A percentile compares a stretch with the other conserved stretches of the same genome.
These are phyloP conservation scores for Cladosporium oxysporum DNA, from an alignment of 2,329 filamentous ascomycete genomes.

Conservation along the genomic window DNA sequence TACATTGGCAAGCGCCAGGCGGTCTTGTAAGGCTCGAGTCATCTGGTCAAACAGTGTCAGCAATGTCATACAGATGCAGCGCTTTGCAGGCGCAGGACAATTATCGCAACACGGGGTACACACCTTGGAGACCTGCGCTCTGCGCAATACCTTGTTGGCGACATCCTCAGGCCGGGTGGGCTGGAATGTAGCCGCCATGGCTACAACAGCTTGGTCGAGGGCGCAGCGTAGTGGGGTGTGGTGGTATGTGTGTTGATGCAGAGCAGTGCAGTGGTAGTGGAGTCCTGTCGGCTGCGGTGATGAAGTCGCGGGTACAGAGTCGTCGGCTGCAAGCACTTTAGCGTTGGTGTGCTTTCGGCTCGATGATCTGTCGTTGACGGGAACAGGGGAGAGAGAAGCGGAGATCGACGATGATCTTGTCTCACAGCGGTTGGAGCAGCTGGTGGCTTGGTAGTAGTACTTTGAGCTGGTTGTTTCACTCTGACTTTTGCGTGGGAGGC, in stretches of 20 bases:
- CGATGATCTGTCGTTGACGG: conserved; percentile 1
- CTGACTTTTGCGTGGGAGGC: neutral
- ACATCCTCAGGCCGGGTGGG: conserved; percentile 37
- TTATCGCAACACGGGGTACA: conserved; percentile 19
- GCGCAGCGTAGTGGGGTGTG: neutral
- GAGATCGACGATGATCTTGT: neutral
- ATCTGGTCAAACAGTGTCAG: conserved; percentile 61
- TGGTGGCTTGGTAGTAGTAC: neutral
- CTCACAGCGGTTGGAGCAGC: neutral
- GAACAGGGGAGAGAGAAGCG: neutral
- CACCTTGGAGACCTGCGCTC: conserved; percentile 44
- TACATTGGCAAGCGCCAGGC: conserved; percentile 92
- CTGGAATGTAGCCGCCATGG: conserved; percentile 33
- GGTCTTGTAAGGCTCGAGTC: conserved; percentile 87
- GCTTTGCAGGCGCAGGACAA: neutral
- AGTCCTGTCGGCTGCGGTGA: neutral
- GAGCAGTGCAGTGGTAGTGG: neutral
- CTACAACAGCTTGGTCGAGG: conserved; percentile 1
- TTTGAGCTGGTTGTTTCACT: conserved; percentile 1
- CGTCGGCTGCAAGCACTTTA: conserved; percentile 15
- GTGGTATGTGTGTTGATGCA: neutral
- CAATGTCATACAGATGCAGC: neutral
- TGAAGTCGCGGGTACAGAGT: conserved; percentile 17
- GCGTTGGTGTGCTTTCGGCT: conserved; percentile 10
- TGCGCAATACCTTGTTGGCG: conserved; percentile 39